Conservation (phyloP, 306 rosid species). For the Quercus wislizeni region DNA sequence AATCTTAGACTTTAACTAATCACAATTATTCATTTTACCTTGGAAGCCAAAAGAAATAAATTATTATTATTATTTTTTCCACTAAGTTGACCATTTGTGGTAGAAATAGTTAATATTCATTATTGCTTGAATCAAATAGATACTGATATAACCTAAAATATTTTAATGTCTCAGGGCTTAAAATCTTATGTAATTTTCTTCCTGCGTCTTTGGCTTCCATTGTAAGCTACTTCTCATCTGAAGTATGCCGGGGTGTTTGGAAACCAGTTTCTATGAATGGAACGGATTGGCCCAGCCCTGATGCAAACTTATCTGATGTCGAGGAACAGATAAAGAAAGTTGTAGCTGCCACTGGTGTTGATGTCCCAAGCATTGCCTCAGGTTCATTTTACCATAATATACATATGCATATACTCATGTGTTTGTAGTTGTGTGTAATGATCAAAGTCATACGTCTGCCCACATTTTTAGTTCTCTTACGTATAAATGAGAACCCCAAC, state of each 20-base stretch:
- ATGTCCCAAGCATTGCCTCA: slow-evolving; percentile 86
- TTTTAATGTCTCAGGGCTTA: slow-evolving; percentile 66
- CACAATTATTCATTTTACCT: background rate
- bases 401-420: background rate
- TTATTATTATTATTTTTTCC: background rate
- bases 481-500: background rate
- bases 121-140: background rate
- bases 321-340: slow-evolving; percentile 88
- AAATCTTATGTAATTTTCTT: slow-evolving; percentile 90
- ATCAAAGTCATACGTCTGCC: background rate
- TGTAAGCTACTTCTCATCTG: slow-evolving; percentile 92
- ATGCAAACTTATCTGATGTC: slow-evolving; percentile 75
- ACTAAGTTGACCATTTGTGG: background rate
- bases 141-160: background rate
- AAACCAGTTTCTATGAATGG: slow-evolving; percentile 95
- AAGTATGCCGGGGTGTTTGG: slow-evolving; percentile 94
- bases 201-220: slow-evolving; percentile 95
- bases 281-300: slow-evolving; percentile 99
- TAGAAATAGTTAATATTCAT: background rate
- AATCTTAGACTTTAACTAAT: background rate
- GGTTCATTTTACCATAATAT: slow-evolving; percentile 36
- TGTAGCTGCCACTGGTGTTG: slow-evolving; percentile 90
- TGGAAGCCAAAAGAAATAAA: too few relatives aligned
- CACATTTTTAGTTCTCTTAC: background rate
- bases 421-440: background rate